Conservation (phyloP, 371 early-diverging fungal species). For the Chytridium lagenaria region DNA sequence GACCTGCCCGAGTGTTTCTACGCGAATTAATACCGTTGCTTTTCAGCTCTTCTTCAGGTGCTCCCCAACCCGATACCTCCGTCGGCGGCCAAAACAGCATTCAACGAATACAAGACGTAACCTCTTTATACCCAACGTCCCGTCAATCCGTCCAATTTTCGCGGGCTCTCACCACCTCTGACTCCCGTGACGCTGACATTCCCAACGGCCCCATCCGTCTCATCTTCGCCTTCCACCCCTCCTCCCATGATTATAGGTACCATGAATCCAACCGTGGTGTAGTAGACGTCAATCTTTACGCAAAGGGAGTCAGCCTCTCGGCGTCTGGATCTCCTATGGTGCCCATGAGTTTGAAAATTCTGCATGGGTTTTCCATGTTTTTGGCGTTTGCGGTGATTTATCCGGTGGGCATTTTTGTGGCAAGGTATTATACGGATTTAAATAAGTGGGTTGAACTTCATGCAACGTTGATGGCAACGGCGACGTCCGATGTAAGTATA, state of each 20-base stretch:
- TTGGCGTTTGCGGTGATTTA: slow-evolving; percentile 42
- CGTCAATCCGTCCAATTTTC: slow-evolving; percentile 31
- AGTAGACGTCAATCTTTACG: slow-evolving; percentile 36
- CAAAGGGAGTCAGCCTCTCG: slow-evolving; percentile 9
- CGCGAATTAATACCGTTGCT: too few relatives aligned
- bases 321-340: not conserved
- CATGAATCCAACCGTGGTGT: slow-evolving; percentile 39
- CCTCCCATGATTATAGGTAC: slow-evolving; percentile 11
- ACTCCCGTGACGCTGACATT: slow-evolving; percentile 32
- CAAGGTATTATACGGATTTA: slow-evolving; percentile 36
- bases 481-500: slow-evolving; percentile 40
- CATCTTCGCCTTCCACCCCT: slow-evolving; percentile 38
- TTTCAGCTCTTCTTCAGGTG: not conserved
- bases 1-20: too few relatives aligned
- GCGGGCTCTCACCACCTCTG: slow-evolving; percentile 25
- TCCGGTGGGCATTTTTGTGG: slow-evolving; percentile 53
- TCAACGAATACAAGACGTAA: slow-evolving; percentile 2
- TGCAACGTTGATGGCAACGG: slow-evolving; percentile 37
- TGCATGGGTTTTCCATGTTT: slow-evolving; percentile 49
- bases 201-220: slow-evolving; percentile 20
- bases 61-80: not conserved
- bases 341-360: slow-evolving; percentile 27
- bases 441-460: slow-evolving; percentile 41
- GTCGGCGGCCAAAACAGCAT: slow-evolving; percentile 34
- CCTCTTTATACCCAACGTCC: slow-evolving; percentile 12